phyloP scores from a whole-genome alignment of 2,329 filamentous ascomycete genomes.

The Fusarium odoratissimum region DNA sequence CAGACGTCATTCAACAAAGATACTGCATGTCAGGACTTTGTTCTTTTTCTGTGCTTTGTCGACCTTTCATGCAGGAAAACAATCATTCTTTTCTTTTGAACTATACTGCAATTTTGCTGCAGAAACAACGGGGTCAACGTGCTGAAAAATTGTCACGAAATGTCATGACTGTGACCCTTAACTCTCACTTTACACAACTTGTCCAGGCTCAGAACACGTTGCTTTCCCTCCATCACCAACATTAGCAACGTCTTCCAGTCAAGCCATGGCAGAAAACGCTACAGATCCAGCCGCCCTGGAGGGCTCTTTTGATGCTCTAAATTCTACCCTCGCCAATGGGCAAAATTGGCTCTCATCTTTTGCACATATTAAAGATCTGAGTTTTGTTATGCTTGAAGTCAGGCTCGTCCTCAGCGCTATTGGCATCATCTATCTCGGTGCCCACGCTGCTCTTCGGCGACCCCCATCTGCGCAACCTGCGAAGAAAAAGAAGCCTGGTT shows the following conservation, averaged over 20 bases:
- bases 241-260: background rate
- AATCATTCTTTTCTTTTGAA: background rate
- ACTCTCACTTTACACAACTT: background rate
- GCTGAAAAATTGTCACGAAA: background rate
- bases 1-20: conserved; percentile 19
- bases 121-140: background rate
- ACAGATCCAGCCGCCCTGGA: conserved; percentile 21
- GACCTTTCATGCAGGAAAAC: background rate
- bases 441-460: conserved; percentile 85
- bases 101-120: background rate
- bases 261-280: conserved; percentile 42
- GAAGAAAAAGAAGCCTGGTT: conserved; percentile 58
- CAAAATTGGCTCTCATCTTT: conserved; percentile 42
- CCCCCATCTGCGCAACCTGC: conserved; percentile 80
- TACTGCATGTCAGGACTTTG: background rate
- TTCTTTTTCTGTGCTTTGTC: background rate
- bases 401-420: conserved; percentile 73
- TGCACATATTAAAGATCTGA: conserved; percentile 49
- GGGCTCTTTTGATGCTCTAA: conserved; percentile 47
- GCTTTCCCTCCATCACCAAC: conserved; percentile 7
- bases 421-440: conserved; percentile 84
- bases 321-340: conserved; percentile 45
- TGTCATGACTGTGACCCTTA: background rate
- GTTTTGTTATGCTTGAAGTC: conserved; percentile 59
- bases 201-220: conserved; percentile 39